Evolutionary conservation across 148 eudicot genomes (phyloP), one percentile per base, ranked within the genome.

Genomic region (Beta vulgaris): DNA sequence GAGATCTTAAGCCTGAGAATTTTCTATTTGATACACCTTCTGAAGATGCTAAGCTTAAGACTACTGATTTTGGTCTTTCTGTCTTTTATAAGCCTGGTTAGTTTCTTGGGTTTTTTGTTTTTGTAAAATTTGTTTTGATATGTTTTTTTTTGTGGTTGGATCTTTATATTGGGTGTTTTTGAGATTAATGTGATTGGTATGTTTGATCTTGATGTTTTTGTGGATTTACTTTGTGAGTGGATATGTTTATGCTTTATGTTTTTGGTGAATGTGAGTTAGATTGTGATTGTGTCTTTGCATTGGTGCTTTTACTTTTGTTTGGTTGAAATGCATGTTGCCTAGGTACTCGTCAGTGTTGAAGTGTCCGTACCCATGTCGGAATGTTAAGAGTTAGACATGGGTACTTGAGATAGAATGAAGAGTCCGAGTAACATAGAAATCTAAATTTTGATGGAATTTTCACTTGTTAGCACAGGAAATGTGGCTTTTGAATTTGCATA

Each of bases 1-100:
- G 93, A 13, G 93, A 90, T 83, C 84, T 90, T 66, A 90, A 90
- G 81, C 94, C 91, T 67, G 94, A 90, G 85, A 90, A 90, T 87
- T 90, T 90, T 75, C 70, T 90, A 76, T 90, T 90, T 76, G 87
- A 85, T 68, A 69, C 82, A 26, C n/a, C 75, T 29, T 86, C 81
- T 42, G 94, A 90, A 55, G 86, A 90, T 84, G 90, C 94, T 53
- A 81, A 75, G 76, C 91, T 90, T 40, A 82, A 90, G 85, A 84
- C 94, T 46, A 88, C 89, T 13, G 94, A 90, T 86, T 90, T 90
- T 25, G 94, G 93, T 6, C 82, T 90, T 36, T 90, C 93, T 29
- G 76, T 90, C 14, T 90, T 90, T 69, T 90, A 87, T 77, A 90
- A 90, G 83, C 94, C 94, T 73, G 94, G 94, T 90, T 78, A 3